Evolutionary conservation across 2,329 filamentous ascomycete species (phyloP), one percentile per base, ranked within the genome.

Genomic region (Aspergillus neoniger): DNA sequence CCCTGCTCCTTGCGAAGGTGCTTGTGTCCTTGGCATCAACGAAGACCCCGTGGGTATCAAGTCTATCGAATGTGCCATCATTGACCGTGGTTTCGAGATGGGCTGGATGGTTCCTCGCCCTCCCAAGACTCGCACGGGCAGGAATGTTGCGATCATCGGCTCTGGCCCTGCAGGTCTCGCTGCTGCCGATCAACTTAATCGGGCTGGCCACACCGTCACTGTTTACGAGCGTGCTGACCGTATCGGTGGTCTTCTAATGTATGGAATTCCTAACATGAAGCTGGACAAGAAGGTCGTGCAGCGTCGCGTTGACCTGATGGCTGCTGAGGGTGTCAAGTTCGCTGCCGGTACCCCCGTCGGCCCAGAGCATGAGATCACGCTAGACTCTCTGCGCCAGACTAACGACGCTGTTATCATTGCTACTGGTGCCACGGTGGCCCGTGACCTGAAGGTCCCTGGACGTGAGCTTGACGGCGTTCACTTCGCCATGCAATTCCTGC

Each of bases 211-310:
- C 80, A 81, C 75, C 4, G 92, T 97, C 57, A 96, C 92, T 12
- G 87, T 98, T 17, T 97, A 95, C 73, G 94, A 98, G 84, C 91
- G 94, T 66, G 87, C 92, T 62, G 94, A 98, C 74, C 91, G 94
- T 66, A 82, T 90, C 60, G 94, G 94, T 79, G 94, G 94, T 77
- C 84, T 98, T 58, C 86, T 98, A 72, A 97, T 97, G 94, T 97
- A 98, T 74, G 94, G 94, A 68, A 98, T 98, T 68, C 94, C 94
- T 67, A 98, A 98, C 83, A 98, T 98, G 94, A 98, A 98, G 83
- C 90, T 98, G 44, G 94, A 98, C 82, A 98, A 98, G 85, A 92
- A 92, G 74, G 88, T 97, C 65, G 94, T 98, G 62, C 94, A 97
- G 83, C 91, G 94, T 55, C 91, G 94, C 76, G 92, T 95, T 52